A percentile compares a stretch with the other conserved stretches of the same genome.
Evolutionary conservation across 2,329 filamentous ascomycete genomes (phyloP).

Genomic region (Periglandula ipomoeae): DNA sequence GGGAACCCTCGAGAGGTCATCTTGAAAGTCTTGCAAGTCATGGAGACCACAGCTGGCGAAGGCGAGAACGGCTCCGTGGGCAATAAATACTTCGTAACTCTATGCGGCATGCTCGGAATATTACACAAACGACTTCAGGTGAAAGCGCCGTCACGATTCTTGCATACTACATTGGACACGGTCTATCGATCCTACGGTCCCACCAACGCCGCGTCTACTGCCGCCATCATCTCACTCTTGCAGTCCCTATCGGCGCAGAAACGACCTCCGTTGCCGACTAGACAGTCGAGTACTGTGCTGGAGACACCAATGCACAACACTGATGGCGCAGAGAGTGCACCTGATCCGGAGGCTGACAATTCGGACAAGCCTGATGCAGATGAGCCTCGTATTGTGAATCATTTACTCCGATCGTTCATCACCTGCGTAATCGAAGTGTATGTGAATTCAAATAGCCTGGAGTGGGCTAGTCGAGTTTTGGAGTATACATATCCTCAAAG

Average conservation of each 20-base stretch:
- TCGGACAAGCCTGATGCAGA: slow-evolving; percentile 31
- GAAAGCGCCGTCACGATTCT: slow-evolving; percentile 67
- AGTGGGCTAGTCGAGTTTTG: slow-evolving; percentile 55
- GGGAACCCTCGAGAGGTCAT: slow-evolving; percentile 78
- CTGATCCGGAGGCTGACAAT: slow-evolving; percentile 48
- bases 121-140: slow-evolving; percentile 68
- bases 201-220: slow-evolving; percentile 57
- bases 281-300: slow-evolving; percentile 48
- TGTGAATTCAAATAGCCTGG: slow-evolving; percentile 49
- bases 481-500: slow-evolving; percentile 60
- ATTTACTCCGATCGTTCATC: slow-evolving; percentile 66
- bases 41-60: slow-evolving; percentile 42
- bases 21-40: slow-evolving; percentile 66
- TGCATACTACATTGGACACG: slow-evolving; percentile 67
- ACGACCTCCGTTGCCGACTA: slow-evolving; percentile 51
- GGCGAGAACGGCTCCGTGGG: slow-evolving; percentile 27
- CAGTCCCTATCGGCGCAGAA: slow-evolving; percentile 59
- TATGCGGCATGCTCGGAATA: slow-evolving; percentile 63
- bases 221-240: slow-evolving; percentile 60
- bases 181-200: slow-evolving; percentile 58
- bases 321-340: slow-evolving; percentile 45
- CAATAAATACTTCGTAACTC: slow-evolving; percentile 51
- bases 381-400: slow-evolving; percentile 53
- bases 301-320: slow-evolving; percentile 47
- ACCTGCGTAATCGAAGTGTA: slow-evolving; percentile 70